Base-by-base conservation (phyloP, 495 filamentous ascomycete genomes). In the Penicillium roqueforti region DNA sequence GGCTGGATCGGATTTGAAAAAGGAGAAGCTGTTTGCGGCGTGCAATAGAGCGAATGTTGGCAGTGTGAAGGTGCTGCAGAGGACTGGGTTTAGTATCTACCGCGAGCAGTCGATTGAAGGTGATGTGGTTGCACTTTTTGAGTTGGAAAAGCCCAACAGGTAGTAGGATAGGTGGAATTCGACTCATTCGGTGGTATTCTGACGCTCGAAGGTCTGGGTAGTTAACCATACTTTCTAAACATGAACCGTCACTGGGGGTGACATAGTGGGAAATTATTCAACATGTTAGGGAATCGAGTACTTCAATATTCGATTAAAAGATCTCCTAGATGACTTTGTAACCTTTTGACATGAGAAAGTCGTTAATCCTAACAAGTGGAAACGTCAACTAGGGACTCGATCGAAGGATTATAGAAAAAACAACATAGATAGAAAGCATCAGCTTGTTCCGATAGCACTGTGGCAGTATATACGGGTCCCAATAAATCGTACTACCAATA, bases 51-150 rank as follows among this genome's bases (percentile, higher is more conserved):
- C 32, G 9, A 66, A 66, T 48, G 19, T 57, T 36, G 63, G 57
- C 10, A 66, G 63, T 28, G 9, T 59, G 41, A 63, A 63, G 20
- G 63, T 66, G n/a, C 32, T 66, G 29, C 47, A 58, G 41, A 66
- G 38, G 34, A 51, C 51, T 45, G 57, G 60, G 25, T 66, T 66
- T 39, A 9, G 22, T 16, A 47, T 58, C 6, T 53, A 59, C 8
- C 26, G 40, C 4, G 63, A 63, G 36, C 16, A 55, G n/a, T 13
- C n/a, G 1, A 13, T 57, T 8, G 61, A 57, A 26, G 60, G 45
- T 6, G 63, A 66, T 45, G 34, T 32, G n/a, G 60, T 61, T 25
- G 57, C 53, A 3, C 46, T 57, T 4, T 57, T 63, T 48, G 56
- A 26, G 5, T 22, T 56, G n/a, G 42, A 54, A 10, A 53, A 36